These are phyloP conservation scores for Triticum dicoccoides DNA, from an alignment of 176 grass and related monocot genomes.

Conservation along the genomic window DNA sequence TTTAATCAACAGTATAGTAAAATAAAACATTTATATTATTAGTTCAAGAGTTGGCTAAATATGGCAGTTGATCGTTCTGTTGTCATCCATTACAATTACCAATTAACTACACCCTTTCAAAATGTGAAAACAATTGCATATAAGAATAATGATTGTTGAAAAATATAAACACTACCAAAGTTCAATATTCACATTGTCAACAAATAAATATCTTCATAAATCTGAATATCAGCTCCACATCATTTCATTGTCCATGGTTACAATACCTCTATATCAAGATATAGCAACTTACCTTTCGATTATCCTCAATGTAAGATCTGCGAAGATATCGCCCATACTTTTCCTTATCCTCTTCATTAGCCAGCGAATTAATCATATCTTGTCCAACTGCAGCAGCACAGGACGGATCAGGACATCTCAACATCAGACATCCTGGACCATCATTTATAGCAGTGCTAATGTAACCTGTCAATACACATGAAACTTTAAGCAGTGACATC, in stretches of 20 bases:
- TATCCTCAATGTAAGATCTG: slow-evolving; percentile 99
- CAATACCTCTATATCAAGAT: not conserved
- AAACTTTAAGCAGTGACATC: slow-evolving; percentile 17
- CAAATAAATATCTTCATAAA: slow-evolving; percentile 7
- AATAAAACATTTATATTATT: not conserved
- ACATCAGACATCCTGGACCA: slow-evolving; percentile 96
- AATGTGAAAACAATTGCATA: not conserved
- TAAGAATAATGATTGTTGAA: not conserved
- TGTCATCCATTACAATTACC: not conserved
- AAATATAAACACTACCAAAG: not conserved
- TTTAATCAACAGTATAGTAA: slow-evolving; percentile 26
- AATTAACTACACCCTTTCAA: not conserved
- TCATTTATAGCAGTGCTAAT: slow-evolving; percentile 98
- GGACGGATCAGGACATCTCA: slow-evolving; percentile 94
- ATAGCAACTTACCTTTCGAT: slow-evolving; percentile 71
- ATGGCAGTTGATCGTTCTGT: not conserved
- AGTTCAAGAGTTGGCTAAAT: slow-evolving; percentile 10
- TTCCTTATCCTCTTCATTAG: slow-evolving; percentile 70
- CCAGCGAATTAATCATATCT: slow-evolving; percentile 73
- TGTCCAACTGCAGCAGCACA: slow-evolving; percentile 84
- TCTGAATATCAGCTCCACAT: not conserved
- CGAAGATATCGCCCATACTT: slow-evolving; percentile 87
- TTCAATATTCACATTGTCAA: not conserved
- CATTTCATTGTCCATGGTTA: slow-evolving; percentile 23
- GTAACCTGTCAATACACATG: slow-evolving; percentile 66